Conservation (phyloP, 495 filamentous ascomycete genomes). For the Pyrenula aspistea region DNA sequence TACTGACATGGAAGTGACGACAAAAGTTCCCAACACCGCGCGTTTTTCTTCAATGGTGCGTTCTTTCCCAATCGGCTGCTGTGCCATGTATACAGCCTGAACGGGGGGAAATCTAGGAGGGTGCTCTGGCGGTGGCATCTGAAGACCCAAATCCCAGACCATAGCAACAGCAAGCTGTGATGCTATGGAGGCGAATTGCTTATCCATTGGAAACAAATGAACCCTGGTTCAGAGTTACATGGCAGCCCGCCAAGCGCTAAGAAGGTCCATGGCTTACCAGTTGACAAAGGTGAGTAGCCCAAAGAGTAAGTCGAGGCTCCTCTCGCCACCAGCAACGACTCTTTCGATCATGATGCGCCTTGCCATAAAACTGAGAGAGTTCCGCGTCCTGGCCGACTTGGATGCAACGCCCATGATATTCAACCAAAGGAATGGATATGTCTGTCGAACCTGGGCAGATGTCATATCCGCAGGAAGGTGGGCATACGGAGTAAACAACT, state of each 20-base stretch:
- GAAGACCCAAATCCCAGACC: constrained; percentile 42
- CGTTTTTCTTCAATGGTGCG: constrained; percentile 40
- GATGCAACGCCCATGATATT: constrained; percentile 36
- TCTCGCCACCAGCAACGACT: constrained; percentile 33
- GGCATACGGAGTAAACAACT: constrained; percentile 29
- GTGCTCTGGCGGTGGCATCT: constrained; percentile 25
- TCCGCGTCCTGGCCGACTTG: constrained; percentile 19
- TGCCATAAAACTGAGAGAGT: constrained; percentile 21
- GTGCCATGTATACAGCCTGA: background rate
- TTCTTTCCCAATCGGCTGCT: constrained; percentile 7
- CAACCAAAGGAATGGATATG: constrained; percentile 40
- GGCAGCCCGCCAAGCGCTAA: background rate
- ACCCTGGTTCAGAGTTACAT: background rate
- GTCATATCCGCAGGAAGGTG: constrained; percentile 29
- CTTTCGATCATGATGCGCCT: constrained; percentile 31
- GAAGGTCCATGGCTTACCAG: constrained; percentile 19
- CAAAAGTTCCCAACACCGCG: constrained; percentile 39
- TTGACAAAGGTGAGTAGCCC: constrained; percentile 34
- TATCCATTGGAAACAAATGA: constrained; percentile 7
- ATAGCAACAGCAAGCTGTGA: constrained; percentile 37
- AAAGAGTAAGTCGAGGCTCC: constrained; percentile 42
- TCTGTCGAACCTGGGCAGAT: constrained; percentile 28
- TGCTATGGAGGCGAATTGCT: constrained; percentile 24
- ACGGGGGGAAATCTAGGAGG: constrained; percentile 7
- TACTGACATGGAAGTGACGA: constrained; percentile 36